Conservation (phyloP, 768 basidiomycete species). For the Porphyrellus cyaneotinctus region DNA sequence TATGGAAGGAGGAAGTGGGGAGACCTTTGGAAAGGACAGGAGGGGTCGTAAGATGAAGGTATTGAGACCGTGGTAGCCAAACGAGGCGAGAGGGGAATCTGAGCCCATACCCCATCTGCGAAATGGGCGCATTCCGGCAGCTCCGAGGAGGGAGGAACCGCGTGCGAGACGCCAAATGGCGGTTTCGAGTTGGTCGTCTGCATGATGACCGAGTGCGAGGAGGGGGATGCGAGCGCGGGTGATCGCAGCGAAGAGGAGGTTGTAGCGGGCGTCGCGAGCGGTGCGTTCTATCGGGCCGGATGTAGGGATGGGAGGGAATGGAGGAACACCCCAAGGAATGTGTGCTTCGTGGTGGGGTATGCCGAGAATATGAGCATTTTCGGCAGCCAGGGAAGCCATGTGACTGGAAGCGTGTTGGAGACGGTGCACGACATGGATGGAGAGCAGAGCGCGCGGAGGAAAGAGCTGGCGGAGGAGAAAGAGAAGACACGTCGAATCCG, state of each 20-base stretch:
- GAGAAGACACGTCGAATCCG: conserved; percentile 77
- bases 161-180: conserved; percentile 62
- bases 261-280: conserved; percentile 60
- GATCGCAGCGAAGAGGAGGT: conserved; percentile 48
- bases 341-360: conserved; percentile 44
- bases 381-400: conserved; percentile 52
- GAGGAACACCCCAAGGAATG: conserved; percentile 55
- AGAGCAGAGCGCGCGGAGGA: conserved; percentile 38
- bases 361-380: conserved; percentile 39
- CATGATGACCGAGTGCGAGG: conserved; percentile 72
- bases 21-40: conserved; percentile 64
- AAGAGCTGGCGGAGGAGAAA: conserved; percentile 53
- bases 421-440: conserved; percentile 67
- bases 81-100: conserved; percentile 34
- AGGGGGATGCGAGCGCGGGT: conserved; percentile 31
- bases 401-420: conserved; percentile 53
- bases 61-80: conserved; percentile 55
- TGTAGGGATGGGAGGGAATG: conserved; percentile 48
- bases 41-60: conserved; percentile 73
- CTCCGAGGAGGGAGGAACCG: conserved; percentile 53
- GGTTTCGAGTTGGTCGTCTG: conserved; percentile 83
- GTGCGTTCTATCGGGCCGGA: conserved; percentile 46
- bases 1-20: conserved; percentile 1
- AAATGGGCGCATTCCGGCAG: conserved; percentile 61
- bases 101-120: conserved; percentile 81